These are phyloP conservation scores for Thraustochytrium sp. DNA, from an alignment of 352 stramenopile genomes.

Conservation along the genomic window DNA sequence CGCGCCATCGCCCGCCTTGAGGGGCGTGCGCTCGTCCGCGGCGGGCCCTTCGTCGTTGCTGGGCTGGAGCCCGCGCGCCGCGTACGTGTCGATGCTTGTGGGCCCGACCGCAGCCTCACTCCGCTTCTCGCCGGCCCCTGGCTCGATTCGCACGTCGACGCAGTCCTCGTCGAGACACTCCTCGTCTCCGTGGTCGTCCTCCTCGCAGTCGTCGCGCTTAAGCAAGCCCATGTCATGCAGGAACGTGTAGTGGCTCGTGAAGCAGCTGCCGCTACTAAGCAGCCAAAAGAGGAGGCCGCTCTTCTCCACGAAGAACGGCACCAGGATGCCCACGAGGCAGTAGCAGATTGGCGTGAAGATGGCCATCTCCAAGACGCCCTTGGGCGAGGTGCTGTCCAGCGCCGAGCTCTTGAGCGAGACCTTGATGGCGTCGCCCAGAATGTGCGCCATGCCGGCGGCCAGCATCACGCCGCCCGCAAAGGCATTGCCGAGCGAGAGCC, in stretches of 20 bases:
- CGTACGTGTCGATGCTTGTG: too few relatives aligned
- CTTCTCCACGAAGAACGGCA: conserved; percentile 30
- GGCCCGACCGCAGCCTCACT: too few relatives aligned
- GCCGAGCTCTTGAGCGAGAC: not conserved
- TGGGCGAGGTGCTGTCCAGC: not conserved
- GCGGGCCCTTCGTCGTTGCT: too few relatives aligned
- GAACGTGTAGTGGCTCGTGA: not conserved
- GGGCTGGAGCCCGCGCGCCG: too few relatives aligned
- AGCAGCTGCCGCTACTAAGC: not conserved
- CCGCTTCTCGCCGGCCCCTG: not conserved
- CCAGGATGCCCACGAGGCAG: conserved; percentile 18
- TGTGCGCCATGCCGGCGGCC: conserved; percentile 17
- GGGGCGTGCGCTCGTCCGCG: not conserved
- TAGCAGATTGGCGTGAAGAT: not conserved
- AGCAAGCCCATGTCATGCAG: not conserved
- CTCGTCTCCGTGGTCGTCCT: too few relatives aligned
- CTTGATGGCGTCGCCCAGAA: conserved; percentile 10
- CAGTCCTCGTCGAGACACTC: too few relatives aligned
- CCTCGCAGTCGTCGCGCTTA: not conserved
- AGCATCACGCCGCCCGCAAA: conserved; percentile 37
- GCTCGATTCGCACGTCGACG: too few relatives aligned
- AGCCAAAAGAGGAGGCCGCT: conserved; percentile 24
- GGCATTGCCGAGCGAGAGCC: conserved; percentile 6
- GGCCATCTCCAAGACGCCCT: not conserved
- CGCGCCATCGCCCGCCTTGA: too few relatives aligned